Conservation (phyloP, 352 stramenopile species). For the Globisporangium cylindrosporum region DNA sequence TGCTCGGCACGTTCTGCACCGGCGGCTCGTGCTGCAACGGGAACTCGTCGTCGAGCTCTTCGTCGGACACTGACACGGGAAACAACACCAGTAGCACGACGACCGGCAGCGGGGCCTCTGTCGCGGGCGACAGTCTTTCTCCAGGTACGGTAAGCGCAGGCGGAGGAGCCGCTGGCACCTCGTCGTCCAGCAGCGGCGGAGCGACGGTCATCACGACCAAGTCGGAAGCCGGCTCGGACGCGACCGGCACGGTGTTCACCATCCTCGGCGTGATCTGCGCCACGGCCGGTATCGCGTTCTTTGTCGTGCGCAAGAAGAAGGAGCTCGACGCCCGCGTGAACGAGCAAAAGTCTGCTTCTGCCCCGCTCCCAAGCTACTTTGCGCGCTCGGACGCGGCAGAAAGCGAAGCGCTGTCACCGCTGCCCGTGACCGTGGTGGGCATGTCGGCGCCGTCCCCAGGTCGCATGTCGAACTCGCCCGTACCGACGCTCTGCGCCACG, state of each 20-base stretch:
- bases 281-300: constrained; percentile 41
- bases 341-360: constrained; percentile 38
- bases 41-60: constrained; percentile 24
- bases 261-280: constrained; percentile 45
- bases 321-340: constrained; percentile 38
- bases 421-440: constrained; percentile 7
- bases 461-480: constrained; percentile 37
- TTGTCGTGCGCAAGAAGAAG: constrained; percentile 53
- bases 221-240: constrained; percentile 26
- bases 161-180: neutral
- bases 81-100: neutral
- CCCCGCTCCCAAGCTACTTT: constrained; percentile 41
- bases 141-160: constrained; percentile 22
- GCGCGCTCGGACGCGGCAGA: constrained; percentile 27
- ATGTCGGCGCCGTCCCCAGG: constrained; percentile 14
- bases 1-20: constrained; percentile 60
- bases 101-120: constrained; percentile 9
- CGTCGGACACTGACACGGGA: neutral
- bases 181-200: constrained; percentile 8
- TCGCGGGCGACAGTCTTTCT: constrained; percentile 20
- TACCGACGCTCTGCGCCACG: constrained; percentile 41
- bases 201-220: constrained; percentile 40
- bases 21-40: constrained; percentile 49
- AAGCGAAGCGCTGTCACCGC: constrained; percentile 30
- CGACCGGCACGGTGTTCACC: constrained; percentile 42